Conservation (phyloP, 2,329 filamentous ascomycete genomes). For the Fonsecaea nubica region DNA sequence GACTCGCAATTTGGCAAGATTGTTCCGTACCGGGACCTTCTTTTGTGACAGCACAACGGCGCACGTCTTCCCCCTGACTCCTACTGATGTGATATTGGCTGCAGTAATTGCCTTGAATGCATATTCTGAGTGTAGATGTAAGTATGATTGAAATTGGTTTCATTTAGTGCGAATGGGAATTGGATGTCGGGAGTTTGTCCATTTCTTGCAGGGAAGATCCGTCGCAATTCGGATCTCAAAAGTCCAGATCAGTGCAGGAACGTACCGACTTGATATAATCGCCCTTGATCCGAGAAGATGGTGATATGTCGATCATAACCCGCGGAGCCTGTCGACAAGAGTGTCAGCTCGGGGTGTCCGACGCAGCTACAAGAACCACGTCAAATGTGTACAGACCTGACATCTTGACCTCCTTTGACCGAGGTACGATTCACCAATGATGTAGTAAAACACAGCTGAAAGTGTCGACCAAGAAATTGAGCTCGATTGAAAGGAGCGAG, state of each 20-base stretch:
- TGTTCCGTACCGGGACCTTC: slow-evolving; percentile 87
- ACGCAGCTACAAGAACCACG: slow-evolving; percentile 28
- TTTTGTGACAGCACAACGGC: slow-evolving; percentile 98
- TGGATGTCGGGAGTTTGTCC: not conserved
- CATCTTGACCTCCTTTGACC: slow-evolving; percentile 46
- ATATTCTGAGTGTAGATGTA: slow-evolving; percentile 74
- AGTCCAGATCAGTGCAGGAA: slow-evolving; percentile 40
- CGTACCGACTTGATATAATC: slow-evolving; percentile 99
- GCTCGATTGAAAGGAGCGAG: slow-evolving; percentile 18
- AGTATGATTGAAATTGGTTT: slow-evolving; percentile 32
- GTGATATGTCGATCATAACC: slow-evolving; percentile 99
- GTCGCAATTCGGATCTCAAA: slow-evolving; percentile 2
- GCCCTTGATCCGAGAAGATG: slow-evolving; percentile 98
- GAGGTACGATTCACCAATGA: slow-evolving; percentile 28
- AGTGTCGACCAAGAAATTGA: slow-evolving; percentile 10
- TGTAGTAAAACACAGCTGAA: slow-evolving; percentile 23
- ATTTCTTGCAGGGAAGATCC: not conserved
- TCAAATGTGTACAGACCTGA: slow-evolving; percentile 49
- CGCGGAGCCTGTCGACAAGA: slow-evolving; percentile 68
- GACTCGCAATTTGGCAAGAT: slow-evolving; percentile 14
- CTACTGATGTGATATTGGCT: slow-evolving; percentile 97
- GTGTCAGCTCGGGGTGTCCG: slow-evolving; percentile 40
- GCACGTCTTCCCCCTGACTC: slow-evolving; percentile 93
- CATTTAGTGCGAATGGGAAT: not conserved
- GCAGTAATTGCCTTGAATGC: slow-evolving; percentile 99